Evolutionary conservation across 768 basidiomycete genomes (phyloP), one percentile per base, ranked within the genome.

Genomic region (Russula abietina): DNA sequence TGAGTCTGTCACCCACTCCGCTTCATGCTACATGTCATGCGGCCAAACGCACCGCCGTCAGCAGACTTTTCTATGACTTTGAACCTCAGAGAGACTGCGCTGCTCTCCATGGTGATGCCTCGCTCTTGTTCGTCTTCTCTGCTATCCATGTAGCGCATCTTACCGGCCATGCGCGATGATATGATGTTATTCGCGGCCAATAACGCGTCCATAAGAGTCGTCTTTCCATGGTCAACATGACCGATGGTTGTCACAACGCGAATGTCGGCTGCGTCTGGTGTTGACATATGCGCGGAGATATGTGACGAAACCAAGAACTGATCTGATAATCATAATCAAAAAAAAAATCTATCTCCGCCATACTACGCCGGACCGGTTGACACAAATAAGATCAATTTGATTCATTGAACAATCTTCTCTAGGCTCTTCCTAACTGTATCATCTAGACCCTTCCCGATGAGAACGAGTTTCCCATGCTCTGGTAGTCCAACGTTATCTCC

Each of bases 51-150:
- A 90, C 91, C 86, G 74, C 81, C 86, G 41, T 80, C 74, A 26
- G 70, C 68, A 41, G 71, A 73, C 56, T 77, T 78, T 41, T 86
- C 85, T 75, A 85, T 80, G 60, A 92, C 90, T 65, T 90, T 88
- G 70, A 97, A 99, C 65, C 85, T 83, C 58, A 98, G 77, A 4
- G 91, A 93, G 7, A 98, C 89, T 0, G 97, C 95, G 72, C 91
- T 94, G 67, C 91, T 93, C 75, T 99, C 95, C 97, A 99, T 98
- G 0, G 97, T 98, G 64, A 99, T 99, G 2, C 97, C 97, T 55
- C 97, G 79, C 75, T 98, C 88, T 70, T 98, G 95, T 71, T 99
- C 97, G 69, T 98, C 97, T 72, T 98, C 94, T 67, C 97, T 81
- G 62, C 89, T 92, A 72, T 99, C 97, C 57, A 98, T 78, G 73